A percentile compares a stretch with the other conserved stretches of the same genome.
Conservation (phyloP, 2,329 filamentous ascomycete genomes). For the Aspergillus cejpii region DNA sequence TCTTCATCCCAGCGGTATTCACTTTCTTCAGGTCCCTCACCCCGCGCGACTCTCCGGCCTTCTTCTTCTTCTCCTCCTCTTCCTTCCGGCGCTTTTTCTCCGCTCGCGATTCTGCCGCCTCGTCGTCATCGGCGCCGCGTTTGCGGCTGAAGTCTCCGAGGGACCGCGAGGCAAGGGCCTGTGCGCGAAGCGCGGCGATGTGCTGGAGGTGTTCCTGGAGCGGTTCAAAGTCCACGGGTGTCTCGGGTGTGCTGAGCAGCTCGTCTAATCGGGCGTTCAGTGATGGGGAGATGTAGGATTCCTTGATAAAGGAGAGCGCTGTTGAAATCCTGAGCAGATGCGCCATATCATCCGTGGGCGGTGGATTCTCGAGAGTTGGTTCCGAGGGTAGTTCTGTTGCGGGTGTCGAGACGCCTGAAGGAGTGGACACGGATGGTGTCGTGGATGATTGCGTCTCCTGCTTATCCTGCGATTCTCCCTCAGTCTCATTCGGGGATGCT, state of each 20-base stretch:
- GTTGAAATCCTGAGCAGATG: slow-evolving; percentile 46
- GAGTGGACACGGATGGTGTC: slow-evolving; percentile 31
- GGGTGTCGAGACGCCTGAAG: slow-evolving; percentile 37
- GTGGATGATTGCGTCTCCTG: slow-evolving; percentile 30
- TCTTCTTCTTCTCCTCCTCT: slow-evolving; percentile 81
- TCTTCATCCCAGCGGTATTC: slow-evolving; percentile 89
- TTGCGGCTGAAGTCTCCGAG: slow-evolving; percentile 42
- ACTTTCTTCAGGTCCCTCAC: slow-evolving; percentile 82
- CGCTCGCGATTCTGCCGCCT: slow-evolving; percentile 46
- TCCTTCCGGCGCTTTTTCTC: slow-evolving; percentile 82
- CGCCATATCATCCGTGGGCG: slow-evolving; percentile 32
- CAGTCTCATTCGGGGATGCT: slow-evolving; percentile 23
- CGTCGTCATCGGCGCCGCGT: slow-evolving; percentile 39
- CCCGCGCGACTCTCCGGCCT: slow-evolving; percentile 65
- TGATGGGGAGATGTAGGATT: slow-evolving; percentile 43
- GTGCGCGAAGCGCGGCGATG: slow-evolving; percentile 60
- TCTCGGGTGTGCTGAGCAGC: slow-evolving; percentile 33
- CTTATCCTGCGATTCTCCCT: slow-evolving; percentile 20
- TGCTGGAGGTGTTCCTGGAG: slow-evolving; percentile 63
- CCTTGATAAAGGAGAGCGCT: slow-evolving; percentile 45
- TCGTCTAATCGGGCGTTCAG: slow-evolving; percentile 36
- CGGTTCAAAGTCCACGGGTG: slow-evolving; percentile 60
- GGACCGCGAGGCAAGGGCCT: slow-evolving; percentile 63
- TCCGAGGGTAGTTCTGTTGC: slow-evolving; percentile 25
- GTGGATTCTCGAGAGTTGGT: slow-evolving; percentile 19